Evolutionary conservation across 768 basidiomycete genomes (phyloP).

Genomic region (Sutorius australiensis): DNA sequence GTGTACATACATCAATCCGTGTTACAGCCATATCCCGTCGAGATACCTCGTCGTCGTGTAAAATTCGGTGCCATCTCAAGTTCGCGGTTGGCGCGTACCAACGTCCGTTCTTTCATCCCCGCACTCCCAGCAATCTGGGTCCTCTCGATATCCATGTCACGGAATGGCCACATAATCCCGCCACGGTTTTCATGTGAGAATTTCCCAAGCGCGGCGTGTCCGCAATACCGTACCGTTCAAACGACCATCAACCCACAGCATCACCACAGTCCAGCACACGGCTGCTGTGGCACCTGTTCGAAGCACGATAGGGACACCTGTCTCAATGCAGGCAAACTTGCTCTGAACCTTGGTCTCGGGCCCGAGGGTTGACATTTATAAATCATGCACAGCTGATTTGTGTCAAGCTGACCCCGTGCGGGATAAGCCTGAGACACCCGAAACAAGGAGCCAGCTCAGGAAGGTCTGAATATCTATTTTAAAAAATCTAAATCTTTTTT

Average conservation of each 20-base stretch:
- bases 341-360: slow-evolving; percentile 3
- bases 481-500: slow-evolving; percentile 11
- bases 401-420: background rate
- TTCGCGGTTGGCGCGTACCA: background rate
- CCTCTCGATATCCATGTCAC: slow-evolving; percentile 1
- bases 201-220: slow-evolving; percentile 9
- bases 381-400: background rate
- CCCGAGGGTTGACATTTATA: slow-evolving; percentile 4
- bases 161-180: background rate
- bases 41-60: background rate
- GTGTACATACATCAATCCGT: background rate
- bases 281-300: background rate
- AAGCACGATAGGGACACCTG: background rate
- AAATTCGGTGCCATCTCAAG: background rate
- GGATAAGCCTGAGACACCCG: slow-evolving; percentile 4
- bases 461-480: background rate
- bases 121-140: slow-evolving; percentile 1
- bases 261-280: slow-evolving; percentile 5
- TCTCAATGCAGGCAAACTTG: background rate
- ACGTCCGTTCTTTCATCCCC: background rate
- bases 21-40: background rate
- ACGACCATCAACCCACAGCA: slow-evolving; percentile 1
- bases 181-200: slow-evolving; percentile 12
- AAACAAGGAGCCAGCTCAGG: background rate
- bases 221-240: slow-evolving; percentile 3